A percentile compares a stretch with the other conserved stretches of the same genome.
Conservation (phyloP, 2,329 filamentous ascomycete species). For the Alternaria viburni region DNA sequence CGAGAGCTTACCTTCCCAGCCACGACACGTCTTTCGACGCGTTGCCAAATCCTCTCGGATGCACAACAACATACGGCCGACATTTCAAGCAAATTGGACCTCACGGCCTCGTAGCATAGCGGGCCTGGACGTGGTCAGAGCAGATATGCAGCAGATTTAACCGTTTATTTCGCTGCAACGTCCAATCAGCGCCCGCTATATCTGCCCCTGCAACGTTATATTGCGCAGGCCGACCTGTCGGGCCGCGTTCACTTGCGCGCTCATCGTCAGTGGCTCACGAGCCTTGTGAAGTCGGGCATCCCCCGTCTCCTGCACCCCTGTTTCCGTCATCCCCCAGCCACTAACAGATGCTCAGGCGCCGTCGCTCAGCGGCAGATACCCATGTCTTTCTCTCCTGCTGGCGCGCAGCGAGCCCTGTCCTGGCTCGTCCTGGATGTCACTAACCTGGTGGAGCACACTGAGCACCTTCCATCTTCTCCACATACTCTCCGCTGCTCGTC, state of each 20-base stretch:
- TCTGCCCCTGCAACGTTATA: conserved; percentile 39
- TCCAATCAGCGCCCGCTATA: conserved; percentile 32
- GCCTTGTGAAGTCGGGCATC: conserved; percentile 24
- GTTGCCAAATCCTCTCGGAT: conserved; percentile 19
- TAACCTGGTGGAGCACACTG: conserved; percentile 38
- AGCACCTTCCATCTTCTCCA: conserved; percentile 46
- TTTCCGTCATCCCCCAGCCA: conserved; percentile 29
- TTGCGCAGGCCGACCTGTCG: conserved; percentile 41
- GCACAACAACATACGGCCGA: conserved; percentile 27
- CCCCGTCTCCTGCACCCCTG: conserved; percentile 29
- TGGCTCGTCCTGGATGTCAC: conserved; percentile 32
- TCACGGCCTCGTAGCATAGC: conserved; percentile 22
- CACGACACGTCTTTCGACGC: background rate
- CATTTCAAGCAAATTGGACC: conserved; percentile 29
- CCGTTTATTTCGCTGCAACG: conserved; percentile 35
- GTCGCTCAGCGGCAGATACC: conserved; percentile 28
- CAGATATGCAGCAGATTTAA: conserved; percentile 39
- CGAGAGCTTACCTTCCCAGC: background rate
- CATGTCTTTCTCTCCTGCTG: conserved; percentile 31
- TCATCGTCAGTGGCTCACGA: conserved; percentile 35
- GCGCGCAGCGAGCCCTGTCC: conserved; percentile 36
- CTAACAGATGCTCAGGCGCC: conserved; percentile 26
- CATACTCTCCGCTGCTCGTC: conserved; percentile 42
- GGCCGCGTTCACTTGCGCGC: conserved; percentile 27
- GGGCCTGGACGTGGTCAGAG: conserved; percentile 24